These are phyloP conservation scores for Colletotrichum spinosum DNA, from an alignment of 2,329 filamentous ascomycete species.

Conservation along the genomic window DNA sequence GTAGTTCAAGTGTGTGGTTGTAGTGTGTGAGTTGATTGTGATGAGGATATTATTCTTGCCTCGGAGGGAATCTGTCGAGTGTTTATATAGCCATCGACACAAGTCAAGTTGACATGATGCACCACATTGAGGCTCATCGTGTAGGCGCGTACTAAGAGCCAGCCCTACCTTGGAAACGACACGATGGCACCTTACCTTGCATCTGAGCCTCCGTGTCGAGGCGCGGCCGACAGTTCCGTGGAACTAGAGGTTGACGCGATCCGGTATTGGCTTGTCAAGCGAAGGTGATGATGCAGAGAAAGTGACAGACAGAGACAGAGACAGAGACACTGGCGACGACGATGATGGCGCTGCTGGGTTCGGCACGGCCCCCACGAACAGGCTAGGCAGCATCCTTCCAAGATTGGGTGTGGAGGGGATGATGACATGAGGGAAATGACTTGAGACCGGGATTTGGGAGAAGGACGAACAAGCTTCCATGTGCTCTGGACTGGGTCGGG, in stretches of 20 bases:
- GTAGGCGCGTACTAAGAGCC: constrained; percentile 28
- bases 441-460: background rate
- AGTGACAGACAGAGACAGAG: background rate
- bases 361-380: constrained; percentile 31
- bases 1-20: constrained; percentile 6
- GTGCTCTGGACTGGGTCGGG: background rate
- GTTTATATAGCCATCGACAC: constrained; percentile 33
- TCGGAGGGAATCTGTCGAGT: constrained; percentile 16
- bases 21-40: constrained; percentile 29
- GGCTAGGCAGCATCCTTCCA: constrained; percentile 32
- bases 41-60: constrained; percentile 9
- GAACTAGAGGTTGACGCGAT: background rate
- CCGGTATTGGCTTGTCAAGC: constrained; percentile 9
- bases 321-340: background rate
- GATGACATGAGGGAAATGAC: constrained; percentile 24
- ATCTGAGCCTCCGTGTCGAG: constrained; percentile 27
- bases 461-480: constrained; percentile 23
- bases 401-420: constrained; percentile 24
- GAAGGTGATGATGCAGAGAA: constrained; percentile 3
- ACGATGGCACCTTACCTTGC: background rate
- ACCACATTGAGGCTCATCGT: constrained; percentile 27
- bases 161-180: constrained; percentile 17
- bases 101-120: constrained; percentile 7
- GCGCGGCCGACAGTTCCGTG: constrained; percentile 12
- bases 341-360: constrained; percentile 16